Conservation (phyloP, 768 basidiomycete species). For the Kwoniella dendrophila region DNA sequence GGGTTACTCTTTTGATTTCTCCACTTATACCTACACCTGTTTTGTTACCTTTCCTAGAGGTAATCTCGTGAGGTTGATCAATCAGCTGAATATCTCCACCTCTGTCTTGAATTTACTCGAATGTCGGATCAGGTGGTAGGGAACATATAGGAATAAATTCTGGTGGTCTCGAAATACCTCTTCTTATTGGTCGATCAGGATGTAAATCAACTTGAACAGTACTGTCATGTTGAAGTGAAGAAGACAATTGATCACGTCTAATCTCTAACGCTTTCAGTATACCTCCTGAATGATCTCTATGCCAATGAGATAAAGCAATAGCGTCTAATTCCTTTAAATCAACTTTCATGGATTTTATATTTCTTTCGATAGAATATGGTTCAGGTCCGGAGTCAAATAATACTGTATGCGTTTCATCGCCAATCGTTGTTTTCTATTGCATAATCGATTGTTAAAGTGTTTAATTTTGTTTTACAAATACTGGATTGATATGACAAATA, state of each 20-base stretch:
- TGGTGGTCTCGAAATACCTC: slow-evolving; percentile 73
- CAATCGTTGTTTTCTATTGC: slow-evolving; percentile 65
- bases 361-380: slow-evolving; percentile 71
- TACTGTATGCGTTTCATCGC: slow-evolving; percentile 60
- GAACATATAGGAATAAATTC: slow-evolving; percentile 63
- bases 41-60: slow-evolving; percentile 57
- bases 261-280: slow-evolving; percentile 56
- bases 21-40: slow-evolving; percentile 71
- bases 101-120: slow-evolving; percentile 64
- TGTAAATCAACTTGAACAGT: slow-evolving; percentile 69
- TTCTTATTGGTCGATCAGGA: slow-evolving; percentile 70
- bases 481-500: no score
- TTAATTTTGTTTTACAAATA: no score
- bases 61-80: slow-evolving; percentile 67
- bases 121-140: slow-evolving; percentile 71
- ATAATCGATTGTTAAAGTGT: not conserved
- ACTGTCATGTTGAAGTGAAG: not conserved
- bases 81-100: slow-evolving; percentile 66
- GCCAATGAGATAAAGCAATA: slow-evolving; percentile 75
- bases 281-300: slow-evolving; percentile 73
- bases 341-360: slow-evolving; percentile 65
- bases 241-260: slow-evolving; percentile 1
- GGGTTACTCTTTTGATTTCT: slow-evolving; percentile 71
- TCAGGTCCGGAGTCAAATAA: slow-evolving; percentile 87
- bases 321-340: slow-evolving; percentile 64